Evolutionary conservation across 2,329 filamentous ascomycete genomes (phyloP), one percentile per base, ranked within the genome.

Genomic region (Pestalotiopsis sp.): DNA sequence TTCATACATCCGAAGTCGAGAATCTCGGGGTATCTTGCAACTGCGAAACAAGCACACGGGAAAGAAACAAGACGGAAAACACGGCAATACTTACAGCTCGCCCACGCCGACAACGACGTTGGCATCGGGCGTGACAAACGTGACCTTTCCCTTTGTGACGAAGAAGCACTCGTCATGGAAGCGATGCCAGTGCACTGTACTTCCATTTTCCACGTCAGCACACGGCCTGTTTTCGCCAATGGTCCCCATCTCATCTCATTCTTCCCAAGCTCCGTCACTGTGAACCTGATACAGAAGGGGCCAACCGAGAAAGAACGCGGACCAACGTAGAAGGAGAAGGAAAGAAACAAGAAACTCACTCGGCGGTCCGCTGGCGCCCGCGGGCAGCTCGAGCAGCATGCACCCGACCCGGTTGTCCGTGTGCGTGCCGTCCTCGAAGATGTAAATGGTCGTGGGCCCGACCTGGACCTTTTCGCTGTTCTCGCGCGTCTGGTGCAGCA

Each of bases 151-250:
- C 68, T 80, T 80, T 11, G 75, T 78, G 3, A 80, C 74, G 62
- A 80, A 73, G 70, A 80, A 81, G 58, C 78, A 72, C 69, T 81
- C 79, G 61, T 81, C 79, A 58, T 80, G 79, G 56, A 80, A 80
- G 4, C 79, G 75, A 67, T 80, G 78, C 79, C 79, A 80, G 45
- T 80, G 79, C 78, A 81, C 45, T 79, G 11, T 7, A 31, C 27
- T 31, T 6, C 27, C 4, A n/a, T 23, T 4, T 9, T 3, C 7
- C 45, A 52, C 13, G 27, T 31, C 27, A 31, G 20, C 7, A 52
- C 17, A n/a, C n/a, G 7, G 2, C 17, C 5, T 20, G 4, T n/a
- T n/a, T n/a, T 45, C 17, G 45, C n/a, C 45, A 52, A n/a, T 12
- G 14, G n/a, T 52, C n/a, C n/a, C 14, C 17, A 9, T 3, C 20